phyloP scores from a whole-genome alignment of 2,329 filamentous ascomycete species.

The Calonectria naviculata region DNA sequence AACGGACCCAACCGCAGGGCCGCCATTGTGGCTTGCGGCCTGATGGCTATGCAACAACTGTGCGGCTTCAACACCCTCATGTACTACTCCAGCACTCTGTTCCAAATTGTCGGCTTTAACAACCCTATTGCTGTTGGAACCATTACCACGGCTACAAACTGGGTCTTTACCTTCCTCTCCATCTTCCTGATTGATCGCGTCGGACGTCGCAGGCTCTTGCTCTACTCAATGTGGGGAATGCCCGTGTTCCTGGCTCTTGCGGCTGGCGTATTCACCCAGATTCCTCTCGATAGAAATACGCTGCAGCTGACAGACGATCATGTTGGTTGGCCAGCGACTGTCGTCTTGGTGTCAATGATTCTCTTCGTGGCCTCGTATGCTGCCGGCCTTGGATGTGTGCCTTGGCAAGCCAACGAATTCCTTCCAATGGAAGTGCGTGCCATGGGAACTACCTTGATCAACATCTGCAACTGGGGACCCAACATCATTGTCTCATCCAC shows the following conservation, averaged over 20 bases:
- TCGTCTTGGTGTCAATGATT: constrained; percentile 32
- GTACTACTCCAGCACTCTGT: constrained; percentile 35
- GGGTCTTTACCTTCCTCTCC: constrained; percentile 29
- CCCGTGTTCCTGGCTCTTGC: constrained; percentile 27
- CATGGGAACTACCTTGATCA: constrained; percentile 57
- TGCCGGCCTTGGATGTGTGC: constrained; percentile 32
- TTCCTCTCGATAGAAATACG: constrained; percentile 24
- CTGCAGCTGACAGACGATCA: constrained; percentile 22
- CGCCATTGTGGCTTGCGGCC: constrained; percentile 52
- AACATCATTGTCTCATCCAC: constrained; percentile 45
- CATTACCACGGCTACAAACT: constrained; percentile 38
- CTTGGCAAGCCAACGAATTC: constrained; percentile 37
- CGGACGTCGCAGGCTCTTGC: constrained; percentile 25
- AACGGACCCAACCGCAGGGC: constrained; percentile 51
- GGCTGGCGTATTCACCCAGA: constrained; percentile 22
- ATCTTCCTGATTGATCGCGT: constrained; percentile 31
- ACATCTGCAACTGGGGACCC: constrained; percentile 53
- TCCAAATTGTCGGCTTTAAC: constrained; percentile 38
- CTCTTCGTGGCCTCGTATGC: constrained; percentile 38
- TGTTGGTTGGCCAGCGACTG: constrained; percentile 25
- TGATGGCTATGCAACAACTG: constrained; percentile 53
- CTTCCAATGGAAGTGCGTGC: constrained; percentile 54
- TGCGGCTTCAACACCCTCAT: constrained; percentile 39
- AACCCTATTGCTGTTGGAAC: constrained; percentile 56
- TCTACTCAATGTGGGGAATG: constrained; percentile 34